Evolutionary conservation across 164 flowering plant species (phyloP).

Genomic region (Houttuynia cordata): DNA sequence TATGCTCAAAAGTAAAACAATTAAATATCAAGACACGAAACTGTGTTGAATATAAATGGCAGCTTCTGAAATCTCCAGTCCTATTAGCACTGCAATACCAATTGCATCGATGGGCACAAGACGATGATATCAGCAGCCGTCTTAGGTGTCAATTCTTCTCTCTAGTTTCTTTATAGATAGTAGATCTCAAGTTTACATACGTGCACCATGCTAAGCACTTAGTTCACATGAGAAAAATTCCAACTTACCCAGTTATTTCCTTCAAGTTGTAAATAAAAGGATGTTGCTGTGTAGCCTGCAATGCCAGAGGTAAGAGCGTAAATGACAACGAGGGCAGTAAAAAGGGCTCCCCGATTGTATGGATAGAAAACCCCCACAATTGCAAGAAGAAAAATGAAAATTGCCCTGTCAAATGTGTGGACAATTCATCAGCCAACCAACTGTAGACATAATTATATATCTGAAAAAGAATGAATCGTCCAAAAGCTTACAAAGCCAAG

Average conservation of each 20-base stretch:
- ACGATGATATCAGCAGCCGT: too few relatives aligned
- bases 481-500: conserved; percentile 11
- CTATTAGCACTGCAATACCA: too few relatives aligned
- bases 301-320: conserved; percentile 26
- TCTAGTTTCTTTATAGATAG: too few relatives aligned
- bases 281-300: conserved; percentile 22
- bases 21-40: too few relatives aligned
- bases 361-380: conserved; percentile 26
- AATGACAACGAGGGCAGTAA: conserved; percentile 24
- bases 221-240: not conserved
- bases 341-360: conserved; percentile 23
- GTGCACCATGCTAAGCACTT: not conserved
- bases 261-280: conserved; percentile 19
- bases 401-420: conserved; percentile 8
- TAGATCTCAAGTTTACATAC: too few relatives aligned
- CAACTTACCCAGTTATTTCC: conserved; percentile 23
- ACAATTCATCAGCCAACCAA: not conserved
- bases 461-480: not conserved
- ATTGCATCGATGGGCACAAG: too few relatives aligned
- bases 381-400: conserved; percentile 20
- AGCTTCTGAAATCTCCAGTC: too few relatives aligned
- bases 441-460: not conserved
- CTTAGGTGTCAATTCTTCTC: too few relatives aligned
- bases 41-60: too few relatives aligned
- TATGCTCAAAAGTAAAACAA: too few relatives aligned